Evolutionary conservation across 257 asterid genomes (phyloP).

Genomic region (Przewalskia tangutica): DNA sequence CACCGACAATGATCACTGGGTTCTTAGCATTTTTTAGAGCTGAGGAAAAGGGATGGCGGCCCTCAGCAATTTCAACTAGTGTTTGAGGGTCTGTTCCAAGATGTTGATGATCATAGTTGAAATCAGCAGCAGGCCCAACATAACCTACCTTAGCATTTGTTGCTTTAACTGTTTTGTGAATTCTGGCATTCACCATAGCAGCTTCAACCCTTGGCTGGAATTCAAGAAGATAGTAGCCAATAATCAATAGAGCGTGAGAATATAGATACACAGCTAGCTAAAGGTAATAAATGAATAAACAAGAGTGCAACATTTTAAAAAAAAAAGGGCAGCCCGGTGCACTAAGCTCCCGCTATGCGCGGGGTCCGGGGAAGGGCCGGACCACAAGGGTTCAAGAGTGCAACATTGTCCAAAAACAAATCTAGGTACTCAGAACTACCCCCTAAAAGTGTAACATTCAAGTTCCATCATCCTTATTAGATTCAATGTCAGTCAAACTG

Average conservation of each 20-base stretch:
- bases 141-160: slow-evolving; percentile 86
- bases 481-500: background rate
- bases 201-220: slow-evolving; percentile 96
- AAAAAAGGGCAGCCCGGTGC: too few relatives aligned
- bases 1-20: slow-evolving; percentile 77
- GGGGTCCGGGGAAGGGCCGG: too few relatives aligned
- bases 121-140: slow-evolving; percentile 72
- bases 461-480: background rate
- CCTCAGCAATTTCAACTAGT: slow-evolving; percentile 63
- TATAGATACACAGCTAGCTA: background rate
- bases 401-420: background rate
- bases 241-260: background rate
- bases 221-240: slow-evolving; percentile 8
- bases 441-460: background rate
- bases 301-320: background rate
- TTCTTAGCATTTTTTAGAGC: slow-evolving; percentile 65
- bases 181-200: slow-evolving; percentile 97
- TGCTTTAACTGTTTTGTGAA: slow-evolving; percentile 73
- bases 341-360: too few relatives aligned
- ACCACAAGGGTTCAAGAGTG: too few relatives aligned
- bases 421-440: background rate
- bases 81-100: slow-evolving; percentile 79
- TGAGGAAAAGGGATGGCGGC: slow-evolving; percentile 67
- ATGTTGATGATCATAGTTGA: slow-evolving; percentile 86
- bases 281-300: background rate